Evolutionary conservation across 2,329 filamentous ascomycete species (phyloP), one percentile per base, ranked within the genome.

Genomic region (Zalaria sp.): DNA sequence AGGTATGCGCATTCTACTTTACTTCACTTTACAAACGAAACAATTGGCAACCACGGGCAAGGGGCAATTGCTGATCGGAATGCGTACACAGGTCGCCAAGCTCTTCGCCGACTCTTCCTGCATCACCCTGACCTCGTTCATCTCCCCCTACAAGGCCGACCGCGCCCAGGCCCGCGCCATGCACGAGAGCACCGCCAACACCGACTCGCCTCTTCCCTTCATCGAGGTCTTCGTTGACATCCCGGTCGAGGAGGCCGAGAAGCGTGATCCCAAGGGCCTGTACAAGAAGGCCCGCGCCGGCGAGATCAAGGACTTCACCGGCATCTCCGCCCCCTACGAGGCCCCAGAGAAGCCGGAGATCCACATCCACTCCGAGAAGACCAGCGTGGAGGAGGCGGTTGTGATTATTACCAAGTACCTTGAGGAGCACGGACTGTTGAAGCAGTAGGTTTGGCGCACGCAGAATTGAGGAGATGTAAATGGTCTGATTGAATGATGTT

Each of bases 261-360:
- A 89, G 74, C 79, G 91, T 48, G 91, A 98, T 59, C 91, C 91
- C 38, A 98, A 98, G 77, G 91, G 89, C 4, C 68, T 96, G 46
- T 98, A 98, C 69, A 94, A 94, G 74, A 94, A 94, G 76, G 91
- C 91, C 8, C 72, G 89, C 36, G 81, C 83, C 40, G 91, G 91
- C 36, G 79, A 93, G 62, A 96, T 96, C 65, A 91, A 93, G 65
- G 86, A 96, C 53, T 98, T 98, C 61, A 98, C 91, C 1, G 91
- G 91, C 43, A 86, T 96, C 56, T 88, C 81, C 51, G 87, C 89
- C 27, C 91, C 91, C 2, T 98, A 98, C 61, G 91, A 98, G 74
- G 84, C 78, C 47, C 91, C 91, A 4, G 69, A 80, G 60, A 77
- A 78, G 44, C 76, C 91, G 1, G 91, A 98, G 70, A 83, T 98